Conservation (phyloP, 2,329 filamentous ascomycete species). For the Phialophora expanda region DNA sequence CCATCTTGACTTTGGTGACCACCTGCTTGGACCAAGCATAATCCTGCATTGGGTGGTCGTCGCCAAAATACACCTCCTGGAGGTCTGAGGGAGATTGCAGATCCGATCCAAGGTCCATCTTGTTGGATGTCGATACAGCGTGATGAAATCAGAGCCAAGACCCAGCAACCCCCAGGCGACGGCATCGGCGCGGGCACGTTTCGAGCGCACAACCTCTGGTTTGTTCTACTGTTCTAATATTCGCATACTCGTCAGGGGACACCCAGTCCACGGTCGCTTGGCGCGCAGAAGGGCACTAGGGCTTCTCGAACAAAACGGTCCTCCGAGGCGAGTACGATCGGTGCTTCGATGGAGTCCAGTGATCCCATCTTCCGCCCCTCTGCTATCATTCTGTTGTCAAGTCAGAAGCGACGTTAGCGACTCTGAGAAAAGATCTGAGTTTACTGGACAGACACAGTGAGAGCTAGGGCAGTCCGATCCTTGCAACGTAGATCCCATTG, state of each 20-base stretch:
- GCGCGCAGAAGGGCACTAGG: conserved; percentile 16
- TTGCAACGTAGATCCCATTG: conserved; percentile 5
- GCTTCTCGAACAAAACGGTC: conserved; percentile 32
- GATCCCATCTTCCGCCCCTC: background rate
- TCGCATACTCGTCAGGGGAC: background rate
- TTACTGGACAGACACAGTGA: background rate
- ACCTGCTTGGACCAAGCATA: conserved; percentile 9
- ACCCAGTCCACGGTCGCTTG: conserved; percentile 13
- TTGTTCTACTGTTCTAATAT: conserved; percentile 17
- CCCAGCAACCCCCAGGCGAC: conserved; percentile 2
- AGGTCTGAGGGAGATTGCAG: conserved; percentile 13
- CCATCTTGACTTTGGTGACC: conserved; percentile 10
- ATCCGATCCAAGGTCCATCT: conserved; percentile 4
- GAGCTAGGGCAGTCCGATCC: conserved; percentile 21
- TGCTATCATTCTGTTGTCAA: background rate
- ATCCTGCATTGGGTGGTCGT: background rate
- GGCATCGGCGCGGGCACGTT: conserved; percentile 24
- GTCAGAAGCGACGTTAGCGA: background rate
- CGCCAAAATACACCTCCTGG: conserved; percentile 1
- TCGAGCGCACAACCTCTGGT: conserved; percentile 16
- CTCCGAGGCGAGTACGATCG: conserved; percentile 17
- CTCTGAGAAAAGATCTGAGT: background rate
- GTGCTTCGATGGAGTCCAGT: background rate
- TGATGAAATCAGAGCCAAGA: conserved; percentile 18
- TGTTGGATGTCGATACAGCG: conserved; percentile 3